Evolutionary conservation across 192 early-diverging fungal species (phyloP).

Genomic region (Phlyctochytrium planicorne): DNA sequence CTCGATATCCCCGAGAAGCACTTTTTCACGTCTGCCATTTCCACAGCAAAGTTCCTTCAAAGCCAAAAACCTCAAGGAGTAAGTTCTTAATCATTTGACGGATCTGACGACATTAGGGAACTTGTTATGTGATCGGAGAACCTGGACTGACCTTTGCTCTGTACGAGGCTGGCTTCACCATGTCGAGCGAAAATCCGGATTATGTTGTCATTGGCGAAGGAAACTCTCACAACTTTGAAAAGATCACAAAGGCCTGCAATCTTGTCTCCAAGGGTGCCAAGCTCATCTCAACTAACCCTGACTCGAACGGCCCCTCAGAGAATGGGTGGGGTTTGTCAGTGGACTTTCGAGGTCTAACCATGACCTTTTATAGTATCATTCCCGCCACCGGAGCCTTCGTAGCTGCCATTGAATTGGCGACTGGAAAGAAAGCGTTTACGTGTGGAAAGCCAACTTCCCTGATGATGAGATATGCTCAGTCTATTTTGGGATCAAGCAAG

Average conservation of each 20-base stretch:
- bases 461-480: slow-evolving; percentile 61
- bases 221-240: slow-evolving; percentile 48
- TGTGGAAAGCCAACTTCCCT: slow-evolving; percentile 57
- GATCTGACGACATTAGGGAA: slow-evolving; percentile 4
- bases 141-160: slow-evolving; percentile 58
- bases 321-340: slow-evolving; percentile 22
- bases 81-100: not conserved
- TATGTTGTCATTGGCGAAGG: slow-evolving; percentile 65
- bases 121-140: slow-evolving; percentile 58
- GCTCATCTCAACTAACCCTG: slow-evolving; percentile 65
- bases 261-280: slow-evolving; percentile 55
- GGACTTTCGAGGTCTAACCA: too few relatives aligned
- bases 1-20: slow-evolving; percentile 49
- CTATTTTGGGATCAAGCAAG: slow-evolving; percentile 49
- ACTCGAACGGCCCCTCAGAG: slow-evolving; percentile 52
- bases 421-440: slow-evolving; percentile 59
- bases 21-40: slow-evolving; percentile 59
- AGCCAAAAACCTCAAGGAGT: slow-evolving; percentile 47
- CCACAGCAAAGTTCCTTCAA: slow-evolving; percentile 59
- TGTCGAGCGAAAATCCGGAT: slow-evolving; percentile 56
- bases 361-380: too few relatives aligned
- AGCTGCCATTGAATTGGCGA: slow-evolving; percentile 54
- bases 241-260: slow-evolving; percentile 53
- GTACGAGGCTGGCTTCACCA: slow-evolving; percentile 60
- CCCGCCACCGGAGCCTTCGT: slow-evolving; percentile 60